Conservation (phyloP, 176 grass and related monocot genomes). For the Musa acuminata region DNA sequence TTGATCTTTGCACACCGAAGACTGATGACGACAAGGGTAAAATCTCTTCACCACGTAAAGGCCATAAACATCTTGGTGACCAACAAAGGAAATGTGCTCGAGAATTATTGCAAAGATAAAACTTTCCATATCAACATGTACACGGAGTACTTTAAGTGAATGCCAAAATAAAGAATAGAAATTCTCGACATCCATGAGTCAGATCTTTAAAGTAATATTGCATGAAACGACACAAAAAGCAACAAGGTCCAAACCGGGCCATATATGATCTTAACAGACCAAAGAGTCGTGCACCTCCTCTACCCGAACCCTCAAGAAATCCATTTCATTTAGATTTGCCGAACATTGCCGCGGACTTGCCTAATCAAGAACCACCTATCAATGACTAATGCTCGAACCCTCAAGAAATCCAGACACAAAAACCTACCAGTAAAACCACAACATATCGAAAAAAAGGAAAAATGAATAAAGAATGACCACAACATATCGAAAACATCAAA, state of each 20-base stretch:
- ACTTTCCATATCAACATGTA: background rate
- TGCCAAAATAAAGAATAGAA: background rate
- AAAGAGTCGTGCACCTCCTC: no score
- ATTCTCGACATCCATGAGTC: background rate
- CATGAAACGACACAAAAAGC: no score
- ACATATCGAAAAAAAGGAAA: background rate
- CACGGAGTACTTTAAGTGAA: background rate
- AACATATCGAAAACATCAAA: background rate
- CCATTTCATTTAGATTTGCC: background rate
- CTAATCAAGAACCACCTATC: background rate
- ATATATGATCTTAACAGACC: no score
- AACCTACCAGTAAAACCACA: background rate
- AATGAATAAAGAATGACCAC: background rate
- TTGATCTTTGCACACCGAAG: no score
- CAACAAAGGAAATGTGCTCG: no score
- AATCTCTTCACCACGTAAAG: no score
- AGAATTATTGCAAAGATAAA: no score
- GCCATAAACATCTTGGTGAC: no score
- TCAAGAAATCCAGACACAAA: background rate
- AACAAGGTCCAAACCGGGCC: no score
- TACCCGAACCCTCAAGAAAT: no score
- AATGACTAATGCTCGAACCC: background rate
- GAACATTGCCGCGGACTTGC: background rate
- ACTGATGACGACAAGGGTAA: no score
- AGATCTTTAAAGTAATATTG: background rate